Conservation (phyloP, 306 rosid genomes). For the Mucuna pruriens region DNA sequence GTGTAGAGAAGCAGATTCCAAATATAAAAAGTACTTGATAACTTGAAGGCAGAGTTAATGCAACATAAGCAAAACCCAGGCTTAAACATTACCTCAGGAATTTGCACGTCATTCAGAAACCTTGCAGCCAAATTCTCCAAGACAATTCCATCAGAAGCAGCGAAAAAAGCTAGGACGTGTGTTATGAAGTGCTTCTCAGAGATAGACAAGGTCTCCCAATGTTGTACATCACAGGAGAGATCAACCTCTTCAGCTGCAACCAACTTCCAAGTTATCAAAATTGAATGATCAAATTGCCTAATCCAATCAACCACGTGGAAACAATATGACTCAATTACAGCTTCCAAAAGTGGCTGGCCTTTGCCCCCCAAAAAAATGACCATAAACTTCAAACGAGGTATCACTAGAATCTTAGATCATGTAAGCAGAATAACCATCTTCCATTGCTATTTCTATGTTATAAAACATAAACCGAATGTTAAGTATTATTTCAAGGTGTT, state of each 20-base stretch:
- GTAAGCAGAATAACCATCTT: not conserved
- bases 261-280: slow-evolving; percentile 40
- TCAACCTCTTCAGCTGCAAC: slow-evolving; percentile 93
- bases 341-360: not conserved
- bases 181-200: slow-evolving; percentile 86
- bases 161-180: slow-evolving; percentile 87
- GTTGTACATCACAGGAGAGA: slow-evolving; percentile 72
- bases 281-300: not conserved
- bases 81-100: slow-evolving; percentile 71
- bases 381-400: not conserved
- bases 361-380: not conserved
- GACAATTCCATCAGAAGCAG: slow-evolving; percentile 94
- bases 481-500: not conserved
- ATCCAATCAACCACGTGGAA: slow-evolving; percentile 3
- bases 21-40: slow-evolving; percentile 9
- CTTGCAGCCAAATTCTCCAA: slow-evolving; percentile 88
- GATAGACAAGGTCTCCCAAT: slow-evolving; percentile 72
- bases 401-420: not conserved
- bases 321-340: slow-evolving; percentile 15
- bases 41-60: not conserved
- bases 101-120: slow-evolving; percentile 82
- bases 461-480: not conserved
- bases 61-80: not conserved
- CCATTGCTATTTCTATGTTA: not conserved
- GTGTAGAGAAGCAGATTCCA: slow-evolving; percentile 6